Evolutionary conservation across 495 filamentous ascomycete genomes (phyloP), one percentile per base, ranked within the genome.

Genomic region (Endocarpon pusillum): DNA sequence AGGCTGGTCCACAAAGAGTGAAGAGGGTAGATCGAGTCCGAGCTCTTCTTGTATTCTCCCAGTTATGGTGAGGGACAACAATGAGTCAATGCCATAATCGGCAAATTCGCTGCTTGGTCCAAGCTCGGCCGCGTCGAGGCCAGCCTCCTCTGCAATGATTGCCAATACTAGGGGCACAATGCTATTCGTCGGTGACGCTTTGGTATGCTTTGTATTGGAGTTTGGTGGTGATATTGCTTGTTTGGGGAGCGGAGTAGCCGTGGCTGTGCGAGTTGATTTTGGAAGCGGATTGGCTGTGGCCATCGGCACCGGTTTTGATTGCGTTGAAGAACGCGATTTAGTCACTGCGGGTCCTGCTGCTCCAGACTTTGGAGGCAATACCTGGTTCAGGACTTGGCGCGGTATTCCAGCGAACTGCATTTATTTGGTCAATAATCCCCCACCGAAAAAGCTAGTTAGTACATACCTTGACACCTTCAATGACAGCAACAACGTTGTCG

Each of bases 241-340:
- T n/a, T n/a, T n/a, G n/a, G n/a, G n/a, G n/a, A n/a, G n/a, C n/a
- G n/a, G n/a, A n/a, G n/a, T n/a, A n/a, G n/a, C n/a, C n/a, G n/a
- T n/a, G n/a, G n/a, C n/a, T n/a, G n/a, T n/a, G n/a, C n/a, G n/a
- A n/a, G n/a, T n/a, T n/a, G n/a, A n/a, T n/a, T n/a, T n/a, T n/a
- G n/a, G n/a, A n/a, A n/a, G n/a, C n/a, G n/a, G n/a, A n/a, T n/a
- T n/a, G n/a, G n/a, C n/a, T n/a, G n/a, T n/a, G n/a, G n/a, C n/a
- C n/a, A n/a, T n/a, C n/a, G n/a, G n/a, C n/a, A n/a, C n/a, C n/a
- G n/a, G n/a, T n/a, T n/a, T 53, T 66, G 15, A 76, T 66, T 30
- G 68, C 72, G 35, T 78, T 72, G 35, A 73, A 79, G 24, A 79
- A 52, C 30, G 74, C 76, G 25, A 72, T 67, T 38, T 81, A 71